Conservation (phyloP, 2,329 filamentous ascomycete species). For the Beauveria australis region DNA sequence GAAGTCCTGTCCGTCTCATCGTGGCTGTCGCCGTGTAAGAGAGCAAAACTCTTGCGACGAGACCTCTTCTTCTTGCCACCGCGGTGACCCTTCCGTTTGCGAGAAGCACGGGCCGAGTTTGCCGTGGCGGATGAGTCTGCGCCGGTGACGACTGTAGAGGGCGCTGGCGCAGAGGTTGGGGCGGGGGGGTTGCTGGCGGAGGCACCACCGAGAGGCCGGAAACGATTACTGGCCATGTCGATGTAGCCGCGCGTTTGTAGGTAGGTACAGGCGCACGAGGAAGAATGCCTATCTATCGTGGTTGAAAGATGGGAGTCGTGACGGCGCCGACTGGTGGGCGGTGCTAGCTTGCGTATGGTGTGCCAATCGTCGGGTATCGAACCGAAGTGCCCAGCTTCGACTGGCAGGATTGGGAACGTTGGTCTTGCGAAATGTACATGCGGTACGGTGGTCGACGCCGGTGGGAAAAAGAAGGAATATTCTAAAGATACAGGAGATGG, state of each 20-base stretch:
- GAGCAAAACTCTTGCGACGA: slow-evolving; percentile 73
- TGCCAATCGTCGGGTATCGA: background rate
- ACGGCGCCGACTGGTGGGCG: background rate
- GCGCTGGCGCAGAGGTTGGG: slow-evolving; percentile 13
- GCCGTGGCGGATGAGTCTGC: slow-evolving; percentile 11
- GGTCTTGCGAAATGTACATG: background rate
- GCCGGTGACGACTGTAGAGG: slow-evolving; percentile 12
- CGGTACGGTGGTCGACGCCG: background rate
- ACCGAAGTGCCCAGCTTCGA: slow-evolving; percentile 5
- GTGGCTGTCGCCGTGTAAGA: slow-evolving; percentile 47
- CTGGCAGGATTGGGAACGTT: background rate
- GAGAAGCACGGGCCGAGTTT: slow-evolving; percentile 23
- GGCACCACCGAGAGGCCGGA: slow-evolving; percentile 19
- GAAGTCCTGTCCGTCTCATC: slow-evolving; percentile 26
- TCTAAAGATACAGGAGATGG: background rate
- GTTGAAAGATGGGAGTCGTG: background rate
- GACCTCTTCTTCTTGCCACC: slow-evolving; percentile 69
- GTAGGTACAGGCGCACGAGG: background rate
- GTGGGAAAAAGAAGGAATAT: background rate
- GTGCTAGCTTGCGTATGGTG: background rate
- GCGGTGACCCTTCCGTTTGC: slow-evolving; percentile 64
- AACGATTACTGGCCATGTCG: slow-evolving; percentile 26
- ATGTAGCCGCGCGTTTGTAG: background rate
- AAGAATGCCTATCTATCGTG: background rate
- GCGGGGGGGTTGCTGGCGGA: background rate